Conservation (phyloP, 352 stramenopile genomes). For the Globisporangium apiculatum region DNA sequence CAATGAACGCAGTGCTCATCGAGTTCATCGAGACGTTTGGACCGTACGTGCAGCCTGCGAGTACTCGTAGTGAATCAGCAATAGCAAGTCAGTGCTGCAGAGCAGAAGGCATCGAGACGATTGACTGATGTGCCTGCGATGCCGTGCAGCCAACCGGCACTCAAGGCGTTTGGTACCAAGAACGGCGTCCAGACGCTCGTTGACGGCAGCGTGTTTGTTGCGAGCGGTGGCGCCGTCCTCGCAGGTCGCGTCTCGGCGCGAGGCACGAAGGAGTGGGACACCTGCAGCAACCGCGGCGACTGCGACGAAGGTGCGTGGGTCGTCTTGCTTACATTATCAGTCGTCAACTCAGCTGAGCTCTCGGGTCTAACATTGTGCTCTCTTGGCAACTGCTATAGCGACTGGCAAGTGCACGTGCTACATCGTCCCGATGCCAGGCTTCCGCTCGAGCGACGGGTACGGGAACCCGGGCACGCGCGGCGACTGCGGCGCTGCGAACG, state of each 20-base stretch:
- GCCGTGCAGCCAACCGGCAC: conserved; percentile 36
- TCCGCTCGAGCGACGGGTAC: conserved; percentile 79
- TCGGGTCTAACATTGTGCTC: too few relatives aligned
- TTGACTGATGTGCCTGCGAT: too few relatives aligned
- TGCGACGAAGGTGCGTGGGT: conserved; percentile 55
- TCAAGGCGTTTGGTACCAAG: conserved; percentile 44
- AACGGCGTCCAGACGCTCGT: conserved; percentile 27
- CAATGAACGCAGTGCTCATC: conserved; percentile 44
- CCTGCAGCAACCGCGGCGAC: conserved; percentile 85
- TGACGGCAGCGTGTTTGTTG: conserved; percentile 45
- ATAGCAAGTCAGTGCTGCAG: too few relatives aligned
- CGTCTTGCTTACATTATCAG: too few relatives aligned
- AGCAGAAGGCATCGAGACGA: too few relatives aligned
- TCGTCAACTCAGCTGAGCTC: too few relatives aligned
- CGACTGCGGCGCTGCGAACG: conserved; percentile 88
- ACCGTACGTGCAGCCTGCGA: conserved; percentile 25
- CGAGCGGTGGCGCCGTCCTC: conserved; percentile 32
- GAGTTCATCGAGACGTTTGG: conserved; percentile 59
- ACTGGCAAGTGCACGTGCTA: conserved; percentile 46
- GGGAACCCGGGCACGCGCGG: conserved; percentile 80
- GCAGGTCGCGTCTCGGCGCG: conserved; percentile 35
- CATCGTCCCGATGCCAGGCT: conserved; percentile 64
- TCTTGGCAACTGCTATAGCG: too few relatives aligned
- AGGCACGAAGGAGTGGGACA: conserved; percentile 86
- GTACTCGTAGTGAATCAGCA: too few relatives aligned